Evolutionary conservation across 106 monocot species (phyloP), one percentile per base, ranked within the genome.

Genomic region (Chionographis japonica): DNA sequence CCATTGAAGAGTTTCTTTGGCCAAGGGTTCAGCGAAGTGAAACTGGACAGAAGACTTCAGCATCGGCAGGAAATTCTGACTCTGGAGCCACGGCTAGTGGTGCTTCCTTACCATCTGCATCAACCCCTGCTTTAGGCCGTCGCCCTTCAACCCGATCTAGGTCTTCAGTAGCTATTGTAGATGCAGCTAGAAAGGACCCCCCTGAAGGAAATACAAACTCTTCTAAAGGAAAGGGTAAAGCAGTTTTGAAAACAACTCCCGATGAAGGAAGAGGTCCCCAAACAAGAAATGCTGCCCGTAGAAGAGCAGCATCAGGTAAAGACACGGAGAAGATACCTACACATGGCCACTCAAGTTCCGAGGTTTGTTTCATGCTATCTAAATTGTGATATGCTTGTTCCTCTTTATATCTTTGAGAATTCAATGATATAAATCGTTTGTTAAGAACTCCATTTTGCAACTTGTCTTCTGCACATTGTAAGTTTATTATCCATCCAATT

Each of bases 1-100:
- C 90, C 40, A 84, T 98, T 69, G 98, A 98, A 72, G 98, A 98
- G 56, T 98, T 98, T 50, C 90, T 98, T 58, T 98, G 93, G 98
- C 89, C 98, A 53, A 82, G 98, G 65, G 76, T 98, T 13, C 90
- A 93, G 72, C 80, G 92, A 38, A 79, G 62, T 65, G 92, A 97
- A 3, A 65, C 86, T 63, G 82, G 72, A 50, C 86, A 86, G 49
- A 92, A 92, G 68, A 66, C 79, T 54, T 71, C 75, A 20, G 73
- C 36, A 9, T 56, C 81, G 42, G 67, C 75, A 54, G 94, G 71
- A 68, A 82, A 77, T 82, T 72, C 79, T 65, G 88, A 86, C 37
- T 75, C 77, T 59, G 79, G 74, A 50, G 74, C 73, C 53, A 61
- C 80, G 36, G 41, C 71, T 53, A 71, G 71, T 14, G 82, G 63